phyloP scores from a whole-genome alignment of 2,329 filamentous ascomycete genomes.

The Sporothrix schenckii region DNA sequence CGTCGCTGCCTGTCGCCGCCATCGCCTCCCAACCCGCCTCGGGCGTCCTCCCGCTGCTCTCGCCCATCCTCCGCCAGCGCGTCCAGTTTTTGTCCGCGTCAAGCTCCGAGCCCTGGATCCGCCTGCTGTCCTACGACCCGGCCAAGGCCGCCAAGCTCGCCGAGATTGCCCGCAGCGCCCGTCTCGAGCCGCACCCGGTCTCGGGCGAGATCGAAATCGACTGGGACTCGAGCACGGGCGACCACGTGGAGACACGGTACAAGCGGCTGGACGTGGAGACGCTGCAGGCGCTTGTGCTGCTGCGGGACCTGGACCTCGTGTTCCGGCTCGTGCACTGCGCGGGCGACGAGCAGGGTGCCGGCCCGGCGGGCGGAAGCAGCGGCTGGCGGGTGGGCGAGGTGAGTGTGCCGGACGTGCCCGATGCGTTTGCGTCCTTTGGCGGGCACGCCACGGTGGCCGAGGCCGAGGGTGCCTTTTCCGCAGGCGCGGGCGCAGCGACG shows the following conservation, averaged over 20 bases:
- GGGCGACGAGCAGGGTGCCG: constrained; percentile 62
- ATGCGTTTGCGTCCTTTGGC: constrained; percentile 58
- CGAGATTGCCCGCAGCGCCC: constrained; percentile 63
- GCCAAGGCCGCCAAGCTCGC: constrained; percentile 60
- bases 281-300: constrained; percentile 65
- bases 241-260: constrained; percentile 65
- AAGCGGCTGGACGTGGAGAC: constrained; percentile 75
- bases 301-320: constrained; percentile 61
- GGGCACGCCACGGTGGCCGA: constrained; percentile 57
- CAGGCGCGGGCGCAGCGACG: not conserved
- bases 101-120: constrained; percentile 70
- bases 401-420: constrained; percentile 59
- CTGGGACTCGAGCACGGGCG: constrained; percentile 49
- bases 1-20: constrained; percentile 62
- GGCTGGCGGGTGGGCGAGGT: constrained; percentile 77
- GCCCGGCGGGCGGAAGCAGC: no score
- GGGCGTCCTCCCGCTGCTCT: constrained; percentile 61
- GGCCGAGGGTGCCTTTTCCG: constrained; percentile 61
- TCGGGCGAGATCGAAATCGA: constrained; percentile 79
- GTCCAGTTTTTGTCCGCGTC: constrained; percentile 66
- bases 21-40: constrained; percentile 60
- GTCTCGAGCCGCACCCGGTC: constrained; percentile 76
- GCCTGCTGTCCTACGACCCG: constrained; percentile 69
- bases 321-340: constrained; percentile 72
- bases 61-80: constrained; percentile 67